These are phyloP conservation scores for Ogataea zsoltii DNA, from an alignment of 805 yeast genomes.

Conservation along the genomic window DNA sequence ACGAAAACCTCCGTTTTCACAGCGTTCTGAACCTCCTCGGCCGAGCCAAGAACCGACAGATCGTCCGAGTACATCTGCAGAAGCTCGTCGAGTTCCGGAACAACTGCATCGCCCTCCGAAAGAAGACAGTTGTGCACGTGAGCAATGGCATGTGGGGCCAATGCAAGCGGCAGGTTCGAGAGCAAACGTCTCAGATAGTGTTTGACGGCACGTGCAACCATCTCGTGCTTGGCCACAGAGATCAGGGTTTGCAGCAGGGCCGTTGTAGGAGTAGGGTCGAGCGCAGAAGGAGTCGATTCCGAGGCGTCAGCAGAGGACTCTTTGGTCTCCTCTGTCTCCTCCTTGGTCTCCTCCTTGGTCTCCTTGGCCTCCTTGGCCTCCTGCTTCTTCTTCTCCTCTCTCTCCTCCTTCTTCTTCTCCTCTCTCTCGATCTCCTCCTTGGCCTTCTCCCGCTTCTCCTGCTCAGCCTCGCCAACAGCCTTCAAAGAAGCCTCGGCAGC, in stretches of 20 bases:
- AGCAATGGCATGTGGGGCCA: constrained; percentile 61
- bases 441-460: constrained; percentile 16
- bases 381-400: constrained; percentile 33
- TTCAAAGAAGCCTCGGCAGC: constrained; percentile 1
- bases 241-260: constrained; percentile 51
- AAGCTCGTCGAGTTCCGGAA: constrained; percentile 46
- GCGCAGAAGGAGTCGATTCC: constrained; percentile 32
- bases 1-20: constrained; percentile 53
- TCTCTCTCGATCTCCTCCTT: constrained; percentile 14
- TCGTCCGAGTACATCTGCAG: constrained; percentile 44
- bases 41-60: constrained; percentile 46
- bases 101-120: constrained; percentile 40
- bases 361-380: constrained; percentile 36
- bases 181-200: constrained; percentile 62
- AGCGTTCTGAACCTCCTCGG: constrained; percentile 43
- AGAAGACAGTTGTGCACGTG: constrained; percentile 73
- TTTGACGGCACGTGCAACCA: constrained; percentile 78
- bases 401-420: constrained; percentile 29
- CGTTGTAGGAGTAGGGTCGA: constrained; percentile 42
- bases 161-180: constrained; percentile 46
- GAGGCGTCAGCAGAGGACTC: too few species aligned
- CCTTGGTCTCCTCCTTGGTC: constrained; percentile 22
- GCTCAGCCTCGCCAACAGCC: too few species aligned
- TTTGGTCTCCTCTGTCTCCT: constrained; percentile 8
- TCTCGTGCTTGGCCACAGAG: constrained; percentile 57